phyloP scores from a whole-genome alignment of 441 rosid species.

The Croton laevigatus region DNA sequence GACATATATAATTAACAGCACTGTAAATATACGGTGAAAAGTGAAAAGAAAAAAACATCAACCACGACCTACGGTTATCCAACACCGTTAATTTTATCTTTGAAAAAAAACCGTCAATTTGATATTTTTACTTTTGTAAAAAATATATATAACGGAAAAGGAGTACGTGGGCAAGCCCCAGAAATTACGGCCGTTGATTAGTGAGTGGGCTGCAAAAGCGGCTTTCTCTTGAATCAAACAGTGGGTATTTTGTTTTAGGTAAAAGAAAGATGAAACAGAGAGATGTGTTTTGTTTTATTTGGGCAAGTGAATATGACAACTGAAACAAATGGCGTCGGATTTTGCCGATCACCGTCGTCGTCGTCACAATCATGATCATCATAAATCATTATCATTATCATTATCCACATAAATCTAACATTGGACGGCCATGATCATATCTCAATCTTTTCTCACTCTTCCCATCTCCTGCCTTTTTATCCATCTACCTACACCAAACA shows the following conservation, averaged over 20 bases:
- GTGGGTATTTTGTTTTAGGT: not conserved
- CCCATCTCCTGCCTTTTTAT: not conserved
- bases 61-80: too few species aligned
- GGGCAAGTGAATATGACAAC: constrained; percentile 8
- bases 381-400: not conserved
- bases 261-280: not conserved
- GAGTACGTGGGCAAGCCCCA: constrained; percentile 34
- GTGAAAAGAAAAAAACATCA: too few species aligned
- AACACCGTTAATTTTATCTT: too few species aligned
- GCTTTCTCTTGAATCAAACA: constrained; percentile 10
- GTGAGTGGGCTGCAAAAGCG: constrained; percentile 26
- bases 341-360: constrained; percentile 7
- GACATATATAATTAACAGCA: too few species aligned
- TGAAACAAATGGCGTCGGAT: constrained; percentile 13
- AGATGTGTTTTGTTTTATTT: not conserved
- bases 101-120: not conserved
- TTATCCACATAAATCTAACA: not conserved
- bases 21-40: too few species aligned
- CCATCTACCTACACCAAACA: not conserved
- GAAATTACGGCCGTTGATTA: constrained; percentile 37
- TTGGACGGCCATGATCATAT: constrained; percentile 21
- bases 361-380: not conserved
- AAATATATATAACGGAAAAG: not conserved
- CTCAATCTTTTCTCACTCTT: not conserved
- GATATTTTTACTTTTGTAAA: not conserved